A percentile compares a stretch with the other conserved stretches of the same genome.
These are phyloP conservation scores for Coniferiporia weirii DNA, from an alignment of 1,284 basidiomycete genomes.

Conservation along the genomic window DNA sequence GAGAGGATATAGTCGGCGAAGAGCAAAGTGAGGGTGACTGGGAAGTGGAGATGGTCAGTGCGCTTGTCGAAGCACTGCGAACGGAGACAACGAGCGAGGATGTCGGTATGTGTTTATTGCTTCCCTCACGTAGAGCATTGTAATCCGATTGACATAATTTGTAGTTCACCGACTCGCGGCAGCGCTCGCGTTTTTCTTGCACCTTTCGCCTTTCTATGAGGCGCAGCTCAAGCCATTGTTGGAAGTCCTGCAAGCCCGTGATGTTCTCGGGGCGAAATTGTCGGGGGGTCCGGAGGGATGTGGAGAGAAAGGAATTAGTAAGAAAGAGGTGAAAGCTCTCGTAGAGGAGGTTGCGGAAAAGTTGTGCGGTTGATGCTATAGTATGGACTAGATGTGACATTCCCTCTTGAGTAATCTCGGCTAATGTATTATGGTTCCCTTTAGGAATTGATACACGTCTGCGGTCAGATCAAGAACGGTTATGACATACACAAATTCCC, in stretches of 20 bases:
- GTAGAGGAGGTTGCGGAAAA: conserved; percentile 59
- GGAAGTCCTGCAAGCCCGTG: conserved; percentile 62
- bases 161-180: conserved; percentile 77
- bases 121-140: not conserved
- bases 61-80: conserved; percentile 68
- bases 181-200: conserved; percentile 66
- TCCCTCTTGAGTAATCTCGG: too few relatives aligned
- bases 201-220: conserved; percentile 62
- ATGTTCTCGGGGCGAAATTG: conserved; percentile 50
- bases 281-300: conserved; percentile 37
- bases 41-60: conserved; percentile 79
- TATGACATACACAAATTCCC: too few relatives aligned
- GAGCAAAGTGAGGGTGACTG: conserved; percentile 62
- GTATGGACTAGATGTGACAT: too few relatives aligned
- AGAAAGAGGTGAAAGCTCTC: conserved; percentile 58
- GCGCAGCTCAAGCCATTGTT: conserved; percentile 50
- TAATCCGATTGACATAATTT: conserved; percentile 8
- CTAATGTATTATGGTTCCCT: too few relatives aligned
- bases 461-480: too few relatives aligned
- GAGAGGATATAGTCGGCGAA: conserved; percentile 35
- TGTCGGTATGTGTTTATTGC: conserved; percentile 51
- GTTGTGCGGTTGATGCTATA: conserved; percentile 29
- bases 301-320: conserved; percentile 47
- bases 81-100: conserved; percentile 72
- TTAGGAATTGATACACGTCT: too few relatives aligned